phyloP scores from a whole-genome alignment of 148 eudicot genomes.

The Persicaria maculosa region DNA sequence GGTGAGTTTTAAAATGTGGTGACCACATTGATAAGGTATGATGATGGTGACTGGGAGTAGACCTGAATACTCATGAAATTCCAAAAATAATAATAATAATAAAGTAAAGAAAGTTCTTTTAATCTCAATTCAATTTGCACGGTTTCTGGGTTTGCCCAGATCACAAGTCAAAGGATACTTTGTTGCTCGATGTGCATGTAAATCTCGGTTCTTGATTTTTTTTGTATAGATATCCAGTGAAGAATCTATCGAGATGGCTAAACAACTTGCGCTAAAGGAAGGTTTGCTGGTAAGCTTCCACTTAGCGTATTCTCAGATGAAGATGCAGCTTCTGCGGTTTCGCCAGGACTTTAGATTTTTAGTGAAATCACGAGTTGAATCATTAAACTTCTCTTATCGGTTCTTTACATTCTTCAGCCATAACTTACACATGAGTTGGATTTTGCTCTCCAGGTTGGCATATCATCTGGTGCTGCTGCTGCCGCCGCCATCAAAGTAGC shows the following conservation, averaged over 20 bases:
- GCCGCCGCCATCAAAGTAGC: conserved; percentile 81
- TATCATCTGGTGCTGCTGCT: conserved; percentile 94
- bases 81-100: too few species aligned
- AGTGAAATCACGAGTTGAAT: background rate
- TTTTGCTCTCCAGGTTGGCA: conserved; percentile 52
- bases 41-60: background rate
- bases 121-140: background rate
- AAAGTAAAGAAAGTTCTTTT: background rate
- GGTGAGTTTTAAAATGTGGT: background rate
- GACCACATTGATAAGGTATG: background rate
- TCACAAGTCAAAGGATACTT: background rate
- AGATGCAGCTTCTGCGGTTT: background rate
- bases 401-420: background rate
- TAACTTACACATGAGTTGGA: background rate
- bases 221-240: conserved; percentile 48
- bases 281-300: conserved; percentile 49
- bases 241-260: conserved; percentile 71
- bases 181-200: background rate
- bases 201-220: background rate
- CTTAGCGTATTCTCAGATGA: background rate
- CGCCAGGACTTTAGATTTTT: background rate
- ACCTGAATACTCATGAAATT: background rate
- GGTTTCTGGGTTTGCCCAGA: background rate
- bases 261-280: conserved; percentile 60
- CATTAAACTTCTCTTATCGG: background rate